Percentiles rank a stretch among this genome's conserved stretches.
These are phyloP conservation scores for Dothiorella sarmentorum DNA, from an alignment of 2,329 filamentous ascomycete species.

Conservation along the genomic window DNA sequence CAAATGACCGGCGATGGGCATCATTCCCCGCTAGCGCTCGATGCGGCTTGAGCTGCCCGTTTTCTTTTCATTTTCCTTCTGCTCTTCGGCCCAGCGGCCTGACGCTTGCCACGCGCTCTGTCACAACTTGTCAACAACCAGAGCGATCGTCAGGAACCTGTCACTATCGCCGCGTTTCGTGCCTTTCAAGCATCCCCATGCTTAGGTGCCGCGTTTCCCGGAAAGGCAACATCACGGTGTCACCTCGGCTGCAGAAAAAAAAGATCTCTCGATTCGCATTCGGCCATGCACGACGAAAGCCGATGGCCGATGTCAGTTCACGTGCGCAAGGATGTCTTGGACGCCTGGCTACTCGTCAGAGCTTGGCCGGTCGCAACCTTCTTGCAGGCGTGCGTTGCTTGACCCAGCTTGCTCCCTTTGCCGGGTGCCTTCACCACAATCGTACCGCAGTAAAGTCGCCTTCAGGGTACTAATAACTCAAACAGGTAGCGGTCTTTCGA, in stretches of 20 bases:
- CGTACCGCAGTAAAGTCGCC: too few species aligned
- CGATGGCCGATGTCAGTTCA: neutral
- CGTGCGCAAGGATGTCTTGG: neutral
- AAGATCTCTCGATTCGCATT: neutral
- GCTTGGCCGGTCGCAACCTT: neutral
- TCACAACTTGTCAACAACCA: neutral
- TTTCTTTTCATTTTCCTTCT: neutral
- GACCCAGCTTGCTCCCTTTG: too few species aligned
- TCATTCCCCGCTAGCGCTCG: neutral
- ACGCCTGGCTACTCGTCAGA: neutral
- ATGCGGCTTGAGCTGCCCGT: neutral
- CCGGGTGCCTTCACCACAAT: too few species aligned
- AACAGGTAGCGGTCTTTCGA: too few species aligned
- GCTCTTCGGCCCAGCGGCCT: neutral
- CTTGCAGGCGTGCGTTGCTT: neutral
- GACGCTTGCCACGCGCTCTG: neutral
- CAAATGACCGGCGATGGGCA: neutral
- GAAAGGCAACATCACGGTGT: neutral
- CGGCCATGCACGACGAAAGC: neutral
- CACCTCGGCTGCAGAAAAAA: conserved; percentile 1
- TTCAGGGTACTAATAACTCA: too few species aligned
- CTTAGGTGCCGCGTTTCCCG: neutral
- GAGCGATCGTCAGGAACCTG: neutral
- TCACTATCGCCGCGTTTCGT: neutral
- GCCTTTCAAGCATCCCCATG: too few species aligned